Evolutionary conservation across 2,329 filamentous ascomycete species (phyloP).

Genomic region (Exophiala spinifera): DNA sequence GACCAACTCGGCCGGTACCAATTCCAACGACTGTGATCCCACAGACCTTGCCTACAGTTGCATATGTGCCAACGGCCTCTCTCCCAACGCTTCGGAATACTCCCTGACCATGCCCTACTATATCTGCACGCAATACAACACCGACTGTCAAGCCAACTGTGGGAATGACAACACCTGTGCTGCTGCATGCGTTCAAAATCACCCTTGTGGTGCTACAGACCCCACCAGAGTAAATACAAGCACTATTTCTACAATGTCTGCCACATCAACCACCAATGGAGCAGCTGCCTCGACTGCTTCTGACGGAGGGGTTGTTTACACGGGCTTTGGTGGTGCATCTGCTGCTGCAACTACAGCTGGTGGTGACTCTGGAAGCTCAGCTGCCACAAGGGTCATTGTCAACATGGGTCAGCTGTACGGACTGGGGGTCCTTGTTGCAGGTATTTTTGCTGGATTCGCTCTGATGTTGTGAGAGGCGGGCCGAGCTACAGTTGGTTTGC

Average conservation of each 20-base stretch:
- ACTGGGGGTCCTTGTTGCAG: conserved; percentile 52
- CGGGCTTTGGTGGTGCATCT: conserved; percentile 42
- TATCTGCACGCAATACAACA: conserved; percentile 57
- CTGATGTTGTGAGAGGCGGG: conserved; percentile 44
- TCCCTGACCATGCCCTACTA: conserved; percentile 62
- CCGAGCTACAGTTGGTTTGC: not conserved
- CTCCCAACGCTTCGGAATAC: conserved; percentile 60
- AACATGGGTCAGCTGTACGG: conserved; percentile 57
- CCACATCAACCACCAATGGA: conserved; percentile 35
- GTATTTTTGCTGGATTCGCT: conserved; percentile 58
- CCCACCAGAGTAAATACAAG: conserved; percentile 55
- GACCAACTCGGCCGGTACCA: conserved; percentile 34
- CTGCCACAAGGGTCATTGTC: conserved; percentile 41
- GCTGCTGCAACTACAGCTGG: conserved; percentile 30
- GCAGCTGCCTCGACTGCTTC: conserved; percentile 32
- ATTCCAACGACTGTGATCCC: conserved; percentile 41
- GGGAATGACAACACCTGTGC: conserved; percentile 49
- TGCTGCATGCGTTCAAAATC: conserved; percentile 49
- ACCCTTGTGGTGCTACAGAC: conserved; percentile 61
- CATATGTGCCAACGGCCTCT: conserved; percentile 52
- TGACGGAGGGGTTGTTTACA: conserved; percentile 42
- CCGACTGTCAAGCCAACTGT: conserved; percentile 54
- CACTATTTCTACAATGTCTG: conserved; percentile 37
- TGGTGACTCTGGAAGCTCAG: conserved; percentile 25
- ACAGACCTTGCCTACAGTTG: conserved; percentile 54